phyloP scores from a whole-genome alignment of 768 basidiomycete genomes.

The Piloderma croceum region DNA sequence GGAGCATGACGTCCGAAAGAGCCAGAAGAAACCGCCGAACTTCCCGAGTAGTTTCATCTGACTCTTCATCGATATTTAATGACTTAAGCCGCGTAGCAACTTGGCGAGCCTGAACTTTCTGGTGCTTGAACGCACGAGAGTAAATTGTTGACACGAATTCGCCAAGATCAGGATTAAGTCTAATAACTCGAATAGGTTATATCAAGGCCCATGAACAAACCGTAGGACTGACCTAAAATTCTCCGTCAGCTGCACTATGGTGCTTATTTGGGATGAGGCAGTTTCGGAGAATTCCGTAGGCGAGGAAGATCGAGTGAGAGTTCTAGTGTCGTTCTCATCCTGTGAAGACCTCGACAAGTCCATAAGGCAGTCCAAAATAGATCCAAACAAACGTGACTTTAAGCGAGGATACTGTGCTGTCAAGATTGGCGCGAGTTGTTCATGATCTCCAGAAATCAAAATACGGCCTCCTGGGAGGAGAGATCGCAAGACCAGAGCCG shows the following conservation, averaged over 20 bases:
- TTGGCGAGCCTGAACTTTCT: conserved; percentile 39
- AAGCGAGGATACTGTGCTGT: conserved; percentile 40
- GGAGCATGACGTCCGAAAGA: conserved; percentile 41
- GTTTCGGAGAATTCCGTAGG: conserved; percentile 14
- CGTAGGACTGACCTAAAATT: conserved; percentile 38
- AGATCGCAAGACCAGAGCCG: conserved; percentile 41
- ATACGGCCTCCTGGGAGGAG: conserved; percentile 34
- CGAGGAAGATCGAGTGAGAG: conserved; percentile 12
- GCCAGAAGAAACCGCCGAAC: conserved; percentile 36
- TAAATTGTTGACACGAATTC: conserved; percentile 51
- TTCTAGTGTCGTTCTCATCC: conserved; percentile 14
- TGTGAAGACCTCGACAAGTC: conserved; percentile 10
- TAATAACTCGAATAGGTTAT: conserved; percentile 11
- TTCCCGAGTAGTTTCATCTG: conserved; percentile 18
- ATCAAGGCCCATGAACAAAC: neutral
- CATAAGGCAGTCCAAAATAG: conserved; percentile 45
- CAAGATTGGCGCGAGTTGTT: conserved; percentile 47
- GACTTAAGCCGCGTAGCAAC: conserved; percentile 31
- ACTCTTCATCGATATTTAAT: conserved; percentile 18
- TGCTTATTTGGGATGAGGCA: conserved; percentile 28
- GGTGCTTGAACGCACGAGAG: conserved; percentile 40
- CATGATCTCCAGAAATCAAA: conserved; percentile 46
- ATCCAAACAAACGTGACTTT: conserved; percentile 40
- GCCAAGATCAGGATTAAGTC: conserved; percentile 48
- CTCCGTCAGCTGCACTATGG: conserved; percentile 45